Percentiles rank a stretch among this genome's conserved stretches.
Evolutionary conservation across 495 filamentous ascomycete species (phyloP).

Genomic region (Aspergillus nidulans): DNA sequence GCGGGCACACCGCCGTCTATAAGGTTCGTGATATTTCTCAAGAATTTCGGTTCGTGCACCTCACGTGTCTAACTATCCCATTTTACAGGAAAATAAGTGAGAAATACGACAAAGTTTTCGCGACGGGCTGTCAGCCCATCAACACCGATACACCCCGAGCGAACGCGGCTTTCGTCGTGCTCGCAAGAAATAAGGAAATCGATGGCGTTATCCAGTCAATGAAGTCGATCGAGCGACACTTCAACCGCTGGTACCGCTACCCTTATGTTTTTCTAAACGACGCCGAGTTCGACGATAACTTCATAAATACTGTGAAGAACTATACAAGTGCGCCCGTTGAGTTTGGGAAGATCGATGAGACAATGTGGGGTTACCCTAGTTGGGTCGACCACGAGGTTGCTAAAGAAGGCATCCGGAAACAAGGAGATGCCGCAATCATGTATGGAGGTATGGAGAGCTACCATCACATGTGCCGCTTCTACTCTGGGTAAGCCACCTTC

Average conservation of each 20-base stretch:
- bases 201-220: constrained; percentile 94
- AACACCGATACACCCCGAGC: constrained; percentile 67
- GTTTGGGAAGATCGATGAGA: constrained; percentile 88
- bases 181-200: constrained; percentile 94
- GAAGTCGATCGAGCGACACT: constrained; percentile 97
- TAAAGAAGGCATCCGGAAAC: constrained; percentile 90
- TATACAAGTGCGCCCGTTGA: constrained; percentile 84
- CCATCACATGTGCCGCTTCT: constrained; percentile 97
- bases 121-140: constrained; percentile 75
- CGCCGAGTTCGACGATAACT: constrained; percentile 88
- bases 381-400: constrained; percentile 93
- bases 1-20: constrained; percentile 87
- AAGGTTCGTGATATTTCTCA: constrained; percentile 53
- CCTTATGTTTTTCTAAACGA: constrained; percentile 99
- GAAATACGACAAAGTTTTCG: constrained; percentile 93
- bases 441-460: constrained; percentile 99
- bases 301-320: constrained; percentile 83
- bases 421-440: constrained; percentile 98
- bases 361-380: constrained; percentile 95
- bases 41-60: neutral
- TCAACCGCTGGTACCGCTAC: constrained; percentile 99
- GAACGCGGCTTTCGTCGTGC: constrained; percentile 93
- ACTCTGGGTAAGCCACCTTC: constrained; percentile 70
- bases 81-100: constrained; percentile 86
- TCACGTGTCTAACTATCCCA: constrained; percentile 9